A percentile compares a stretch with the other conserved stretches of the same genome.
These are phyloP conservation scores for Paecilomyces formosus DNA, from an alignment of 2,329 filamentous ascomycete species.

Conservation along the genomic window DNA sequence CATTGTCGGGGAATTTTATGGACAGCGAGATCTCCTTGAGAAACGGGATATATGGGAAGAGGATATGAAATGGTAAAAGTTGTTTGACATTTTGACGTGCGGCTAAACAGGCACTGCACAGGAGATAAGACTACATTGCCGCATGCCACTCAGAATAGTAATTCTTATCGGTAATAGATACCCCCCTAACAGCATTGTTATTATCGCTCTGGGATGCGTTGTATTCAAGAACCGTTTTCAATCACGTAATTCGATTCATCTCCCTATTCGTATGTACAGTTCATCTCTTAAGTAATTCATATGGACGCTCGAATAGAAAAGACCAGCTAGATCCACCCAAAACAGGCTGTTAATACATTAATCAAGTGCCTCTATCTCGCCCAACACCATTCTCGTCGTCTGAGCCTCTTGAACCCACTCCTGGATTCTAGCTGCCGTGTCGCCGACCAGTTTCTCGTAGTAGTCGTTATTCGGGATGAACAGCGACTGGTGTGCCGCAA, in stretches of 20 bases:
- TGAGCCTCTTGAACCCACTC: conserved; percentile 51
- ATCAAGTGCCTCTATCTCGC: not conserved
- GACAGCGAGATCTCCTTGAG: conserved; percentile 76
- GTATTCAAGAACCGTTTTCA: not conserved
- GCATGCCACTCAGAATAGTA: not conserved
- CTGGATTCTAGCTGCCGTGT: conserved; percentile 60
- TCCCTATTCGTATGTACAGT: not conserved
- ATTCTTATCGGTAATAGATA: not conserved
- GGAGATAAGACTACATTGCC: not conserved
- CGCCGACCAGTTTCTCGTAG: conserved; percentile 69
- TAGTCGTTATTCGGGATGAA: conserved; percentile 63
- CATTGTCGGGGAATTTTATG: conserved; percentile 79
- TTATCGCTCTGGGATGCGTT: not conserved
- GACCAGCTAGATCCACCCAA: not conserved
- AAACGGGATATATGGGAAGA: conserved; percentile 54
- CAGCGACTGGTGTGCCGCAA: conserved; percentile 74
- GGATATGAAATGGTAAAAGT: conserved; percentile 4
- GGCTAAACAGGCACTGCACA: not conserved
- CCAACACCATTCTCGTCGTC: conserved; percentile 7
- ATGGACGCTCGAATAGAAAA: not conserved
- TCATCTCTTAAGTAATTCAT: not conserved
- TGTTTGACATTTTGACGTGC: not conserved
- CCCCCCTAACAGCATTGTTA: not conserved
- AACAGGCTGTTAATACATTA: not conserved
- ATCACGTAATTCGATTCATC: not conserved